Evolutionary conservation across 176 grass and related monocot species (phyloP), one percentile per base, ranked within the genome.

Genomic region (Hsuehochloa calcarea): DNA sequence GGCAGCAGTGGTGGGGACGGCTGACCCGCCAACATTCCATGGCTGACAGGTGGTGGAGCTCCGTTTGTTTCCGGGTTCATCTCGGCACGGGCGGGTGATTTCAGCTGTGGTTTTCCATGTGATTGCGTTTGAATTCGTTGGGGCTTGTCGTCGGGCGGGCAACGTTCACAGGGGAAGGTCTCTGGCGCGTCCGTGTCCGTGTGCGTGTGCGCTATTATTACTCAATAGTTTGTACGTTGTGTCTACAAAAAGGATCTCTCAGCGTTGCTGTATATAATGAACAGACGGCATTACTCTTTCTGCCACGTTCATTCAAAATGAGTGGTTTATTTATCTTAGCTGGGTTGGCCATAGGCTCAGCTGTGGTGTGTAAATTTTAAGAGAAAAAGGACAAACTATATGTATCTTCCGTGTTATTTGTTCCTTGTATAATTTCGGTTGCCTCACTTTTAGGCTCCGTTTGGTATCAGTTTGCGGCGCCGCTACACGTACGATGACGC

Each of bases 1-100:
- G 34, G 55, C 55, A 58, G 55, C 80, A 82, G 40, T 69, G 86
- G 85, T 17, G 88, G 86, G 62, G 83, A 88, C 41, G 86, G 70
- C 70, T 91, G 83, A 91, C 44, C 61, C 20, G 17, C 31, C 56
- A 31, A 49, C 55, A 52, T 70, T 3, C 43, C 14, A 6, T 80
- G 16, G 22, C 70, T 88, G 74, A 72, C 87, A 63, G 64, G 52
- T 84, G 64, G 52, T 84, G 80, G 80, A 74, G 10, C 14, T 29
- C n/a, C 37, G 3, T 12, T 1, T 10, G 71, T 54, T 17, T 37
- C 41, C 61, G 26, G 17, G 41, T 49, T 44, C 77, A 61, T 25
- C 25, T 43, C 7, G 55, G 55, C 50, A 46, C 63, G 74, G 65
- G n/a, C 38, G 64, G 49, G 39, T 78, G 50, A 71, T 46, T 77